A percentile compares a stretch with the other conserved stretches of the same genome.
These are phyloP conservation scores for Penicillium roqueforti DNA, from an alignment of 495 filamentous ascomycete genomes.

Conservation along the genomic window DNA sequence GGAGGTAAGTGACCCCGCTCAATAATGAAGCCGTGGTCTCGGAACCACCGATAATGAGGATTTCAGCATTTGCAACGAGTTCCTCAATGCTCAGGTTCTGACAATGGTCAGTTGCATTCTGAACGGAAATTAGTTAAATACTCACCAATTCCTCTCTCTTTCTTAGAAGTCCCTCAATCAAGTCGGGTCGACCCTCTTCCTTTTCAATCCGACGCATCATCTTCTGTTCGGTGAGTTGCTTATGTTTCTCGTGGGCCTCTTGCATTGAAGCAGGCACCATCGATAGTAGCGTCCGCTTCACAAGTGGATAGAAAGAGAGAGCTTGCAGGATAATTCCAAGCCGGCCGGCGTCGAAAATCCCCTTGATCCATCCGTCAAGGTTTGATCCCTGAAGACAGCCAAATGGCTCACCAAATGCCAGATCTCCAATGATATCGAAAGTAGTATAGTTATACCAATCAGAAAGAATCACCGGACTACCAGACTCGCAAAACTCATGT, in stretches of 20 bases:
- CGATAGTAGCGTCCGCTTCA: slow-evolving; percentile 20
- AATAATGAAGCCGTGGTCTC: slow-evolving; percentile 61
- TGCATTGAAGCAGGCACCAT: slow-evolving; percentile 17
- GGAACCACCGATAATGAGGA: slow-evolving; percentile 50
- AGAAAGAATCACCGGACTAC: slow-evolving; percentile 36
- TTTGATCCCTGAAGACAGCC: slow-evolving; percentile 44
- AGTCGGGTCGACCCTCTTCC: slow-evolving; percentile 37
- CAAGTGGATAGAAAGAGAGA: slow-evolving; percentile 29
- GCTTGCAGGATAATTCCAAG: slow-evolving; percentile 28
- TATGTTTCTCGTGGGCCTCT: slow-evolving; percentile 33
- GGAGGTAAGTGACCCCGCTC: slow-evolving; percentile 48
- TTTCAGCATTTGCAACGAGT: slow-evolving; percentile 36
- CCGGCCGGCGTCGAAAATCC: slow-evolving; percentile 39
- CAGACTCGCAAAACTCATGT: slow-evolving; percentile 22
- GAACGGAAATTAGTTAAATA: neutral
- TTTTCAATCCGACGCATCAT: slow-evolving; percentile 39
- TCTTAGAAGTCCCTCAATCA: slow-evolving; percentile 48
- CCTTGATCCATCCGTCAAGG: slow-evolving; percentile 52
- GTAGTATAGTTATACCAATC: slow-evolving; percentile 58
- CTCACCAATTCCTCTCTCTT: slow-evolving; percentile 43
- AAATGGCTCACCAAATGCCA: slow-evolving; percentile 58
- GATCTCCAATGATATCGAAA: slow-evolving; percentile 59
- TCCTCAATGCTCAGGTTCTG: slow-evolving; percentile 39
- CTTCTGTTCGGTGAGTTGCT: slow-evolving; percentile 34
- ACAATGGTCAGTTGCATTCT: neutral